Evolutionary conservation across 2,329 filamentous ascomycete species (phyloP).

Genomic region (Ophiognomonia clavigignenti-juglandacearum): DNA sequence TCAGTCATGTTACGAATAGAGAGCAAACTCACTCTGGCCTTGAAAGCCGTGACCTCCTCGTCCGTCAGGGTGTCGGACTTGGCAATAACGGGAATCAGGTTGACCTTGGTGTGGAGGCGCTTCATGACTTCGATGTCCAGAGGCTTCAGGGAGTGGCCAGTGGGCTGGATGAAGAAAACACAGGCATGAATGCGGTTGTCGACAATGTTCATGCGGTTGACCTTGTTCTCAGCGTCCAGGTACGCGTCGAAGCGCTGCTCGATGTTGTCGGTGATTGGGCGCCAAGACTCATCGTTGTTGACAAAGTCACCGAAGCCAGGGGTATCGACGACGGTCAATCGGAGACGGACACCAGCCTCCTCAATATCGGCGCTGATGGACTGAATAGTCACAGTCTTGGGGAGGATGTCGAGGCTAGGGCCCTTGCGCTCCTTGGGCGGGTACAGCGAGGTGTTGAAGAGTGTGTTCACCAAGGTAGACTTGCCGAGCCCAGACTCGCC

Average conservation of each 20-base stretch:
- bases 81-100: conserved; percentile 97
- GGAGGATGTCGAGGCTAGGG: conserved; percentile 94
- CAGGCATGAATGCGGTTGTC: conserved; percentile 99
- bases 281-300: conserved; percentile 99
- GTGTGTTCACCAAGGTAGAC: conserved; percentile 96
- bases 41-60: conserved; percentile 91
- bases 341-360: conserved; percentile 94
- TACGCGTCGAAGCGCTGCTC: conserved; percentile 99
- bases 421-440: conserved; percentile 98
- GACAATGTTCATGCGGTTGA: conserved; percentile 99
- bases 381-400: conserved; percentile 94
- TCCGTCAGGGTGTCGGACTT: conserved; percentile 98
- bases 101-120: conserved; percentile 99
- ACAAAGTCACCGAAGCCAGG: conserved; percentile 98
- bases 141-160: conserved; percentile 96
- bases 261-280: conserved; percentile 98
- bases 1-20: not conserved
- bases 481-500: conserved; percentile 99
- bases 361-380: conserved; percentile 96
- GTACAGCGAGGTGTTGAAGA: conserved; percentile 99
- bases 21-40: conserved; percentile 73
- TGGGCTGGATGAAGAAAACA: conserved; percentile 99
- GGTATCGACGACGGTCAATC: conserved; percentile 94
- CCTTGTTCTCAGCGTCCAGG: conserved; percentile 98
- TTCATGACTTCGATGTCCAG: conserved; percentile 99